Percentiles rank a stretch among this genome's conserved stretches.
Conservation (phyloP, 305 asterid genomes). For the Fraxinus sp. region DNA sequence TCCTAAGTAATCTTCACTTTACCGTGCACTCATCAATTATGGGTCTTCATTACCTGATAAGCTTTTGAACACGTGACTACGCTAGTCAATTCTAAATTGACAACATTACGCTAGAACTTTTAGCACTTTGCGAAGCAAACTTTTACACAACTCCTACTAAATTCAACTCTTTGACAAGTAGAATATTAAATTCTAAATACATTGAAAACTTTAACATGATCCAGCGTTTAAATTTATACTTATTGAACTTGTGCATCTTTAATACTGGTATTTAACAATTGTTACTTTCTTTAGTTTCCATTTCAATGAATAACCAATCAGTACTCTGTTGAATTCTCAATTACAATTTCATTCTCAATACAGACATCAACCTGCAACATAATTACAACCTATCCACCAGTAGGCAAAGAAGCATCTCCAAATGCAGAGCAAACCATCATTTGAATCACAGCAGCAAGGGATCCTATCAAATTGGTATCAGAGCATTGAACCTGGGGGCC, state of each 20-base stretch:
- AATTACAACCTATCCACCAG: too few relatives aligned
- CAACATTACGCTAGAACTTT: slow-evolving; percentile 13
- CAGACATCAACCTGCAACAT: too few relatives aligned
- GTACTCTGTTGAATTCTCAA: too few relatives aligned
- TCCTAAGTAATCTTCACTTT: slow-evolving; percentile 8
- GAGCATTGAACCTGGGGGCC: too few relatives aligned
- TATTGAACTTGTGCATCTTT: not conserved
- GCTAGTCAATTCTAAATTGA: not conserved
- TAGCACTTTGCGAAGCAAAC: not conserved
- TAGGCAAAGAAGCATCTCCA: too few relatives aligned
- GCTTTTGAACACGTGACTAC: slow-evolving; percentile 6
- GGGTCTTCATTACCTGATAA: slow-evolving; percentile 8
- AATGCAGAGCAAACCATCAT: too few relatives aligned
- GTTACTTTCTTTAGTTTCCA: too few relatives aligned
- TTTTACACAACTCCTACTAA: slow-evolving; percentile 8
- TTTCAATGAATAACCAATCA: too few relatives aligned
- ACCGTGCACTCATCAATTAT: not conserved
- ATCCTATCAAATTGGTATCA: too few relatives aligned
- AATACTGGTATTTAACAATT: not conserved
- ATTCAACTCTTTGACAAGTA: not conserved
- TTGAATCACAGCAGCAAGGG: too few relatives aligned
- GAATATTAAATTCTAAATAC: not conserved
- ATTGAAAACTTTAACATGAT: not conserved
- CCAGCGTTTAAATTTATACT: not conserved
- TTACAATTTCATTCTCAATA: too few relatives aligned